These are phyloP conservation scores for Ilyonectria destructans DNA, from an alignment of 2,329 filamentous ascomycete species.

Conservation along the genomic window DNA sequence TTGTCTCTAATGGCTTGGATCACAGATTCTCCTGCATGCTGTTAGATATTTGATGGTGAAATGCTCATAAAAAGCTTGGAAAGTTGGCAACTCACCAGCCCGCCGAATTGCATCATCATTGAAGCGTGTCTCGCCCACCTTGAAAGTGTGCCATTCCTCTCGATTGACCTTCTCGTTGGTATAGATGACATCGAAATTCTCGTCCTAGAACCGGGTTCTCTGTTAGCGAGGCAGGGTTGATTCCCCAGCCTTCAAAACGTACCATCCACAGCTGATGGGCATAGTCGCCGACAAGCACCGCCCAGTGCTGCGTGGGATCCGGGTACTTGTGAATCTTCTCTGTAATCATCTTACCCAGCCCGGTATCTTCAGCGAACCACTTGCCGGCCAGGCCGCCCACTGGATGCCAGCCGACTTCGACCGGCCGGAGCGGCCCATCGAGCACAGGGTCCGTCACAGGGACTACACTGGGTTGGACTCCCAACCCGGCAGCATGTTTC, in stretches of 20 bases:
- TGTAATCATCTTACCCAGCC: conserved; percentile 70
- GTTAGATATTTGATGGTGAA: conserved; percentile 10
- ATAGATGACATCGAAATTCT: conserved; percentile 71
- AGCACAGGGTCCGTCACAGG: conserved; percentile 49
- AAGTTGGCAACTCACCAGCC: conserved; percentile 58
- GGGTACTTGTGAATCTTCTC: conserved; percentile 70
- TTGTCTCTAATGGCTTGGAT: conserved; percentile 67
- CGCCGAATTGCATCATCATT: conserved; percentile 69
- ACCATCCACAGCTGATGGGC: conserved; percentile 75
- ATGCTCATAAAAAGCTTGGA: not conserved
- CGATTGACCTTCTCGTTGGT: conserved; percentile 65
- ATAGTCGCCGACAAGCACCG: conserved; percentile 70
- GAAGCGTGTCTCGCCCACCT: conserved; percentile 68
- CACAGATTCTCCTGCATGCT: conserved; percentile 64
- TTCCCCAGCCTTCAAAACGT: conserved; percentile 29
- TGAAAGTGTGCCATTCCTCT: conserved; percentile 67
- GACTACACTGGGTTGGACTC: conserved; percentile 52
- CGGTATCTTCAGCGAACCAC: conserved; percentile 72
- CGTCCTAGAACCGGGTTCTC: conserved; percentile 57
- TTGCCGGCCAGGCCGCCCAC: conserved; percentile 71
- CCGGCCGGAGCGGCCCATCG: conserved; percentile 54
- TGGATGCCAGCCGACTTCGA: conserved; percentile 73
- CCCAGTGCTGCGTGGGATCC: conserved; percentile 75
- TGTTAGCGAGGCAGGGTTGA: not conserved
- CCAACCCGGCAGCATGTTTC: conserved; percentile 56